Evolutionary conservation across 1,139 yeast genomes (phyloP), one percentile per base, ranked within the genome.

Genomic region (Maudiozyma humilis): DNA sequence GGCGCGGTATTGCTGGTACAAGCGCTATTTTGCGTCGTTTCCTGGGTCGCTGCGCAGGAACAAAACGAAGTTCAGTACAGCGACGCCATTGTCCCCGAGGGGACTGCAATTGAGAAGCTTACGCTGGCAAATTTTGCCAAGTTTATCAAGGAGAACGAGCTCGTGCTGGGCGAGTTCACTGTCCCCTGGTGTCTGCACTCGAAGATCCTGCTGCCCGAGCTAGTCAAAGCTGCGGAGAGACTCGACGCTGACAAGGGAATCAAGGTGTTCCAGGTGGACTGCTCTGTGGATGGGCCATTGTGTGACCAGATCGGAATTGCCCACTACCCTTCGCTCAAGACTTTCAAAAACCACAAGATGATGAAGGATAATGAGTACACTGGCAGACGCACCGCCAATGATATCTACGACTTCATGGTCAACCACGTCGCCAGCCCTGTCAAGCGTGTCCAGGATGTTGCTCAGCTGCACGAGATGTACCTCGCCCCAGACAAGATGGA

Each of bases 171-270:
- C 34, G 97, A 91, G 71, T 91, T 91, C 71, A 91, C 81, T 65
- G 96, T 97, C 23, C 96, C 98, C 61, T 89, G 97, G 97, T 91
- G 97, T 72, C 96, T 97, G n/a, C 95, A 91, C 71, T 91, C 98
- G 71, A 86, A 91, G 74, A 77, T 78, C 48, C 73, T 93, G 53
- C 95, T 88, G 18, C 97, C 97, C 38, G 89, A 91, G 66, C 86
- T 77, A 60, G 75, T 81, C 52, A 66, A 73, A 56, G 98, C 97
- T 41, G 96, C 98, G 41, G 80, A 84, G 51, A 56, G 63, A 25
- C 73, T 91, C 60, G 76, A 75, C 12, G 15, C 30, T 52, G 79
- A 74, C 40, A 69, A 82, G 51, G 71, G 75, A 50, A 82, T 89
- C 65, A 76, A 79, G 54, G 73, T 91, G 57, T 96, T 91, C 47